phyloP scores from a whole-genome alignment of 306 rosid species.

The Cucurbita ficifolia region DNA sequence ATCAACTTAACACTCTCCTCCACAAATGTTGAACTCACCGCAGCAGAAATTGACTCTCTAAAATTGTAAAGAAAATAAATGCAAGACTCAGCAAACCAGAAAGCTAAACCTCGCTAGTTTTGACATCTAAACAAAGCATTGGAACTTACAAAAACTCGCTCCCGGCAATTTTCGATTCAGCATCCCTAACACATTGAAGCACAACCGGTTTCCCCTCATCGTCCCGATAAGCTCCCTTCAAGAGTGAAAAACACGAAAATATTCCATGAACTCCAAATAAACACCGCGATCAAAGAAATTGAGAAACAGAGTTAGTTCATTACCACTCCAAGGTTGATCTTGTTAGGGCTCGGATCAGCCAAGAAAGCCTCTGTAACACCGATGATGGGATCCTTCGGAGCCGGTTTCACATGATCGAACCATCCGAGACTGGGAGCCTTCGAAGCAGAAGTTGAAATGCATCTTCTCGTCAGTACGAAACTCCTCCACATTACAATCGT shows the following conservation, averaged over 20 bases:
- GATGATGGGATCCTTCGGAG: conserved; percentile 22
- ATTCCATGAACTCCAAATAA: neutral
- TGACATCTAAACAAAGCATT: neutral
- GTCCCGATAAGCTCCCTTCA: conserved; percentile 29
- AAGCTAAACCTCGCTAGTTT: neutral
- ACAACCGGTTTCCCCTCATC: conserved; percentile 23
- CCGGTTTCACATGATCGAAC: conserved; percentile 20
- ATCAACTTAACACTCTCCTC: conserved; percentile 23
- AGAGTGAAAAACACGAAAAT: neutral
- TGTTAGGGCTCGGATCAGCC: conserved; percentile 18
- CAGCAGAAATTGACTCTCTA: conserved; percentile 18
- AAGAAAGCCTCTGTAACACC: conserved; percentile 24
- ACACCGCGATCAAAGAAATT: neutral
- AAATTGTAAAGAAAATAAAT: neutral
- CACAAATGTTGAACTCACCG: conserved; percentile 15
- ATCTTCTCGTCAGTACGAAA: neutral
- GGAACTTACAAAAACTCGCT: conserved; percentile 20
- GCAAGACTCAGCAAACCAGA: neutral
- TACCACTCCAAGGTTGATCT: conserved; percentile 35
- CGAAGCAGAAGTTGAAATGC: conserved; percentile 11
- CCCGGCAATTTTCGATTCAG: conserved; percentile 21
- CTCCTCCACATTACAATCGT: neutral
- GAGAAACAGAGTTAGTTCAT: neutral
- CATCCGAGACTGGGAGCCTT: conserved; percentile 2
- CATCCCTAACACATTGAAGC: conserved; percentile 30